Evolutionary conservation across 2,329 filamentous ascomycete genomes (phyloP).

Genomic region (Penicillium sp.): DNA sequence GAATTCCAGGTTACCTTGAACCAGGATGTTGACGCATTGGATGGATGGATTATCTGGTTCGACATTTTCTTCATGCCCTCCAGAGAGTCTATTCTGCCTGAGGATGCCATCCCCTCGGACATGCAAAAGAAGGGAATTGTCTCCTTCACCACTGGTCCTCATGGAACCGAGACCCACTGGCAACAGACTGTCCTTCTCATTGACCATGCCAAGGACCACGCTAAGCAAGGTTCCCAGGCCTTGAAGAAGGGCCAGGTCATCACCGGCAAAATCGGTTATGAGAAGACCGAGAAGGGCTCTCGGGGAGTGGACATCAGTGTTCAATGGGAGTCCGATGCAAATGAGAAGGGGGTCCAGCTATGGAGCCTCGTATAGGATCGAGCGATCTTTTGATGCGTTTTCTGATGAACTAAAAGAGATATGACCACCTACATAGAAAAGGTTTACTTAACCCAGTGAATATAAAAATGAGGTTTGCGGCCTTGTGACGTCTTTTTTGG

Average conservation of each 20-base stretch:
- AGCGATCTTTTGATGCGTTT: constrained; percentile 7
- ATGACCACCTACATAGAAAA: constrained; percentile 9
- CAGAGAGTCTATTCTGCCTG: constrained; percentile 49
- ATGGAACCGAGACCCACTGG: constrained; percentile 81
- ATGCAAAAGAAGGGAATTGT: constrained; percentile 65
- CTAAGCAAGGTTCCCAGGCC: constrained; percentile 30
- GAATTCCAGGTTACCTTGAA: constrained; percentile 64
- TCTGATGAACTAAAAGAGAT: constrained; percentile 12
- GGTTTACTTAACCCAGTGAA: neutral
- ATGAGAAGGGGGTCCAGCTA: constrained; percentile 42
- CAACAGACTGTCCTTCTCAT: constrained; percentile 76
- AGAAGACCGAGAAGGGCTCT: constrained; percentile 67
- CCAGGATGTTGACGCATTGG: constrained; percentile 66
- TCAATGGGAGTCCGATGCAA: constrained; percentile 57
- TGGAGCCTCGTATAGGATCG: constrained; percentile 42
- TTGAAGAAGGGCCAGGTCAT: constrained; percentile 59
- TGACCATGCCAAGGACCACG: constrained; percentile 55
- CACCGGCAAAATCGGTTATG: constrained; percentile 67
- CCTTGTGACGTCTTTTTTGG: too few relatives aligned
- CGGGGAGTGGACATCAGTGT: constrained; percentile 66
- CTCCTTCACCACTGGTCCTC: constrained; percentile 86
- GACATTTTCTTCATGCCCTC: constrained; percentile 84
- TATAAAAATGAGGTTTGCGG: neutral
- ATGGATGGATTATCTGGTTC: constrained; percentile 90
- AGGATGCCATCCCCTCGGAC: constrained; percentile 57